Base-by-base conservation (phyloP, 2,329 filamentous ascomycete genomes). In the Cryoendolithus antarcticus region DNA sequence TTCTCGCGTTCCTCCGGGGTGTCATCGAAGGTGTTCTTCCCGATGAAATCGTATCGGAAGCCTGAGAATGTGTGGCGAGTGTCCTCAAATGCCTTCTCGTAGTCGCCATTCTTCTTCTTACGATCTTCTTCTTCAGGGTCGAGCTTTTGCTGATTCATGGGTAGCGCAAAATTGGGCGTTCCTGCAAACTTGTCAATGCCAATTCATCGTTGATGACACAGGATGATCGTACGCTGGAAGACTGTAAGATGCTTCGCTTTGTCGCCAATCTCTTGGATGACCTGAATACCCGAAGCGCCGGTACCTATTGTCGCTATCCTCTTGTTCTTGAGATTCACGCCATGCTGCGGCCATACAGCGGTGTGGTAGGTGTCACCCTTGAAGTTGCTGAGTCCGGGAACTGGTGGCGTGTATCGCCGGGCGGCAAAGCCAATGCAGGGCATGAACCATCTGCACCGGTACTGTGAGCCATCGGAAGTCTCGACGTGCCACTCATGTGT, bases 111-210 rank as follows among this genome's bases (percentile, higher is more conserved):
- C 3, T 45, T 44, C 46, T 65, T 66, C n/a, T 58, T 53, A 3
- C 55, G 49, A 11, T 70, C 58, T 48, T 80, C 71, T 43, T 76
- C 70, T 35, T 67, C 63, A 2, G 53, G 56, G 0, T 65, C 69
- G 28, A 77, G 59, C 1, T 58, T 32, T 4, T 63, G 59, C 40
- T 70, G 67, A 4, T 67, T 63, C 73, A 82, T 78, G 0, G 76
- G 75, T 2, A 82, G 50, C 0, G 72, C 74, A 4, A 79, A 61
- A 42, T 81, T 82, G 0, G 78, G 77, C 0, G 77, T 81, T 9
- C 77, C 67, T 49, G 81, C 75, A 55, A 80, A 80, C 21, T 81
- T n/a, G n/a, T n/a, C n/a, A n/a, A n/a, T n/a, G n/a, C n/a, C n/a
- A n/a, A n/a, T n/a, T n/a, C n/a, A n/a, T n/a, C n/a, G n/a, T n/a